These are phyloP conservation scores for Exophiala sideris DNA, from an alignment of 2,329 filamentous ascomycete genomes.

Conservation along the genomic window DNA sequence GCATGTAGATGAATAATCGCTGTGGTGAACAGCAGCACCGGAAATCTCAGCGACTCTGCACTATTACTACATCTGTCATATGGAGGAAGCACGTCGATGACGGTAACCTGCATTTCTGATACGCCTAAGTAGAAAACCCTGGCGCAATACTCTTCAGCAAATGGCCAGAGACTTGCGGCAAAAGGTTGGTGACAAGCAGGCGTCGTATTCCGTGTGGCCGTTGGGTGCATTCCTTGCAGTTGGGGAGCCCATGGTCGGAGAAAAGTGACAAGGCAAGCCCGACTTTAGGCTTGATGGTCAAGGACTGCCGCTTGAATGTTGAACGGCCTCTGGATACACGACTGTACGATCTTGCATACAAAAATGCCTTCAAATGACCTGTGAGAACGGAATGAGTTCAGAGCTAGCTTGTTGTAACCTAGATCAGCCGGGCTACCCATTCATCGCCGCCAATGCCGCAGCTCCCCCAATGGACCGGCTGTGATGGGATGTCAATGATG, in stretches of 20 bases:
- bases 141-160: slow-evolving; percentile 2
- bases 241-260: slow-evolving; percentile 22
- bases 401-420: slow-evolving; percentile 14
- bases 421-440: slow-evolving; percentile 15
- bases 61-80: neutral
- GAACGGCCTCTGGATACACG: slow-evolving; percentile 8
- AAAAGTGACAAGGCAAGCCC: slow-evolving; percentile 15
- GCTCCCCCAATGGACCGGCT: slow-evolving; percentile 8
- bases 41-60: slow-evolving; percentile 6
- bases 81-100: slow-evolving; percentile 12
- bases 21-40: slow-evolving; percentile 5
- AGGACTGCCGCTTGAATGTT: slow-evolving; percentile 1
- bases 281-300: slow-evolving; percentile 1
- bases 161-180: neutral
- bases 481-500: slow-evolving; percentile 12
- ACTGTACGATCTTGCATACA: slow-evolving; percentile 1
- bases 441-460: slow-evolving; percentile 17
- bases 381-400: neutral
- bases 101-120: slow-evolving; percentile 9
- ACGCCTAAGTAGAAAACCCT: slow-evolving; percentile 3
- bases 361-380: slow-evolving; percentile 20
- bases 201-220: slow-evolving; percentile 3
- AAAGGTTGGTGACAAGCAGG: slow-evolving; percentile 2
- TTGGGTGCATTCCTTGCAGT: slow-evolving; percentile 13
- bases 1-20: slow-evolving; percentile 19